Evolutionary conservation across 2,329 filamentous ascomycete species (phyloP).

Genomic region (Trichoderma brevicompactum): DNA sequence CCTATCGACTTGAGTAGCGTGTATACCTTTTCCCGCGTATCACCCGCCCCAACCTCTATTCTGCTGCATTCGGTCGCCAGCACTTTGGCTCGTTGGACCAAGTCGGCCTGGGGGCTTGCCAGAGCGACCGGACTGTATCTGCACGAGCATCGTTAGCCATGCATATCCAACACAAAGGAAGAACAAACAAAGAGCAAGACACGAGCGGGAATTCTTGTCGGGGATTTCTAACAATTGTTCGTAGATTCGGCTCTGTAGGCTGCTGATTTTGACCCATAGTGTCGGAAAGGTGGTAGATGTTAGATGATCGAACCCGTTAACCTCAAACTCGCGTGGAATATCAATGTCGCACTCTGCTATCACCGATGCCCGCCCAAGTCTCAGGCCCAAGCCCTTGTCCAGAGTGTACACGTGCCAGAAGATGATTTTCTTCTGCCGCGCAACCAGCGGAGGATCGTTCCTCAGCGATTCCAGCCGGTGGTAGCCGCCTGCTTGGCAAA

Average conservation of each 20-base stretch:
- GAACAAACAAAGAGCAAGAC: neutral
- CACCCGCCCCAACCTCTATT: conserved; percentile 44
- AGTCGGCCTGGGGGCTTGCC: conserved; percentile 44
- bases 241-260: conserved; percentile 63
- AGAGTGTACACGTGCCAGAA: conserved; percentile 61
- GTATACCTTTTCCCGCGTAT: conserved; percentile 43
- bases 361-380: conserved; percentile 61
- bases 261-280: conserved; percentile 60
- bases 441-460: conserved; percentile 40
- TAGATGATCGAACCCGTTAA: conserved; percentile 46
- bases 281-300: conserved; percentile 48
- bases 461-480: conserved; percentile 51
- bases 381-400: conserved; percentile 62
- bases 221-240: conserved; percentile 47
- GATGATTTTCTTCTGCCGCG: conserved; percentile 47
- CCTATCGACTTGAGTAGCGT: conserved; percentile 46
- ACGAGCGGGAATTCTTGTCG: neutral
- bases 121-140: conserved; percentile 58
- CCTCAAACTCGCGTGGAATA: conserved; percentile 49
- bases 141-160: neutral
- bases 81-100: conserved; percentile 46
- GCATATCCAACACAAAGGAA: neutral
- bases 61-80: conserved; percentile 46
- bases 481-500: conserved; percentile 67
- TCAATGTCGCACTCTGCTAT: conserved; percentile 66